Conservation (phyloP, 176 grass and related monocot species). For the Eleusine indica region DNA sequence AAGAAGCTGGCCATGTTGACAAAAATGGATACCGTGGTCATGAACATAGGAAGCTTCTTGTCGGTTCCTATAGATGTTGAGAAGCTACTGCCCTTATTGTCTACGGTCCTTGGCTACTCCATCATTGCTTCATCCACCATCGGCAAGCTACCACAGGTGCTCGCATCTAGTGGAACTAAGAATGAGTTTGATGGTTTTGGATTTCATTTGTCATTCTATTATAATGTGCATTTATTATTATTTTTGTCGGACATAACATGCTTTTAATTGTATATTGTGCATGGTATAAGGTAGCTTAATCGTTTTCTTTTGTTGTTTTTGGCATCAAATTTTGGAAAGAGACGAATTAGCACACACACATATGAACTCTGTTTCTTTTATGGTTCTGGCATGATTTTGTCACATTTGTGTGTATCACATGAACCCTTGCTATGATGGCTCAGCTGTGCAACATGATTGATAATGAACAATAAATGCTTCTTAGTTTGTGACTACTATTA, state of each 20-base stretch:
- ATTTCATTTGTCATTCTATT: neutral
- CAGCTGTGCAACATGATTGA: neutral
- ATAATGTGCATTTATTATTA: neutral
- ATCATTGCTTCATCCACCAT: constrained; percentile 73
- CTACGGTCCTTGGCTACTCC: constrained; percentile 76
- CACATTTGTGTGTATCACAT: neutral
- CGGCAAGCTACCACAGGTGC: constrained; percentile 87
- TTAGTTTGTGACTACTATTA: constrained; percentile 11
- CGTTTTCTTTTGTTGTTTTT: neutral
- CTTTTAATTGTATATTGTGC: neutral
- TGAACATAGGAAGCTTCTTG: constrained; percentile 49
- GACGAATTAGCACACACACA: neutral
- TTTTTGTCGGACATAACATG: no score
- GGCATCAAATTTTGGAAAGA: constrained; percentile 12
- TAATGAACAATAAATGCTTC: neutral
- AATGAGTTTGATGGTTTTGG: constrained; percentile 8
- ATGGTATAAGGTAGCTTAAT: neutral
- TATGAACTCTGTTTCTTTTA: neutral
- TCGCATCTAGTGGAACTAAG: constrained; percentile 19
- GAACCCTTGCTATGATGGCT: neutral
- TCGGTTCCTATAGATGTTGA: constrained; percentile 32
- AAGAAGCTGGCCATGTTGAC: constrained; percentile 12
- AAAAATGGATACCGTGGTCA: constrained; percentile 56
- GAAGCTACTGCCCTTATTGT: constrained; percentile 66
- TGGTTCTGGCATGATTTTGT: neutral